Evolutionary conservation across 768 basidiomycete species (phyloP).

Genomic region (Amanita exitialis): DNA sequence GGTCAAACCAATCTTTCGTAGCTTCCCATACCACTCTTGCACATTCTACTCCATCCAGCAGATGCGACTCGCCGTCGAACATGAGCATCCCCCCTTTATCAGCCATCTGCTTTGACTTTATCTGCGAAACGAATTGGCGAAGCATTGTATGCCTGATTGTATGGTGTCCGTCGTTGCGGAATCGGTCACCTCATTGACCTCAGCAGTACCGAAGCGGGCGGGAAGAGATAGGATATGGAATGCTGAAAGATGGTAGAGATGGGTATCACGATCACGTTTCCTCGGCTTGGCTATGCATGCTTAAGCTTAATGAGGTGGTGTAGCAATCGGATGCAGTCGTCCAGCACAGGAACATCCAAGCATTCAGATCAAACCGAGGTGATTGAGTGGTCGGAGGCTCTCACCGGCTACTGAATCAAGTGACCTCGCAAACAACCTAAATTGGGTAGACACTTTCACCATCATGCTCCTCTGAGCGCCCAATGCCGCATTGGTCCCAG

Average conservation of each 20-base stretch:
- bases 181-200: not conserved
- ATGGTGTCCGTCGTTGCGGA: not conserved
- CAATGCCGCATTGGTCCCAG: too few species aligned
- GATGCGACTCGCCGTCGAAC: conserved; percentile 55
- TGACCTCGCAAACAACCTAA: too few species aligned
- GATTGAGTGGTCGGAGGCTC: too few species aligned
- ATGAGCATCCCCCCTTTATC: conserved; percentile 28
- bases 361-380: too few species aligned
- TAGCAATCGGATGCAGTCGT: conserved; percentile 49
- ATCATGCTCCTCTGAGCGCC: too few species aligned
- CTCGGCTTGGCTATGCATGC: conserved; percentile 20
- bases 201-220: conserved; percentile 2
- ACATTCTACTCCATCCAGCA: conserved; percentile 55
- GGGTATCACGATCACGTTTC: conserved; percentile 37
- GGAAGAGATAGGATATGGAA: conserved; percentile 23
- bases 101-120: conserved; percentile 24
- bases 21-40: conserved; percentile 44
- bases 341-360: too few species aligned
- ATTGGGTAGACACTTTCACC: too few species aligned
- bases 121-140: conserved; percentile 54
- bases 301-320: too few species aligned
- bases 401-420: too few species aligned
- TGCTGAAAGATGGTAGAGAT: conserved; percentile 12
- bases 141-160: conserved; percentile 26
- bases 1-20: conserved; percentile 37